Evolutionary conservation across 2,329 filamentous ascomycete genomes (phyloP), one percentile per base, ranked within the genome.

Genomic region (Phialophora tarda): DNA sequence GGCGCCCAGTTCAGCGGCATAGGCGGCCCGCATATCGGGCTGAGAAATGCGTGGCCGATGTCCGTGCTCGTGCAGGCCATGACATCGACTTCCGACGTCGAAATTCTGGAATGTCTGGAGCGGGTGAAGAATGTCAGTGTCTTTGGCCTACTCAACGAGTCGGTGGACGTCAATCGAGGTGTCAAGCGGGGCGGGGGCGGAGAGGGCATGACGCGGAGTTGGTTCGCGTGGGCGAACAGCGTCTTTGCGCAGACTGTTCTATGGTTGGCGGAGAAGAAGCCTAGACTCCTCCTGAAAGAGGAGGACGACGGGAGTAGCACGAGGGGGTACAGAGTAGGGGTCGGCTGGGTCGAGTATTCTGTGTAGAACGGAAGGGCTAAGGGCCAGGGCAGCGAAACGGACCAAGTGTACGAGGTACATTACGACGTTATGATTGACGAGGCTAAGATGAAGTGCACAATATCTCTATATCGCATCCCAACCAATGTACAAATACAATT

Each of bases 161-260:
- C 91, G 73, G 88, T 99, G 48, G 88, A 97, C 74, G 94, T 98
- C 4, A 88, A 94, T 68, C 80, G 85, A 65, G 71, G 70, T 21
- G 67, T 72, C 11, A 53, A 64, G 23, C 8, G 28, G 11, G 41
- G 65, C 6, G 80, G 84, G 34, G 48, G 64, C 11, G 80, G 84
- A 38, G 80, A 78, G 48, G 82, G 86, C 44, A 98, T 95, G 77
- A 97, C 94, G 1, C 84, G 93, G 70, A 92, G 90, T 75, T 98
- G 94, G 94, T 98, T 98, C 77, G 92, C 94, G 2, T 98, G 93
- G 95, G 95, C 95, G 11, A 99, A 99, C 73, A 95, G 92, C 0
- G 92, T 99, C 11, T 98, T 97, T 79, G 93, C 94, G 14, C 89
- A 92, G 77, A 96, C 93, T 0, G 92, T 99, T 54, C 81, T 99